Evolutionary conservation across 169 alveolate species (phyloP).

Genomic region (Miamiensis avidus): DNA sequence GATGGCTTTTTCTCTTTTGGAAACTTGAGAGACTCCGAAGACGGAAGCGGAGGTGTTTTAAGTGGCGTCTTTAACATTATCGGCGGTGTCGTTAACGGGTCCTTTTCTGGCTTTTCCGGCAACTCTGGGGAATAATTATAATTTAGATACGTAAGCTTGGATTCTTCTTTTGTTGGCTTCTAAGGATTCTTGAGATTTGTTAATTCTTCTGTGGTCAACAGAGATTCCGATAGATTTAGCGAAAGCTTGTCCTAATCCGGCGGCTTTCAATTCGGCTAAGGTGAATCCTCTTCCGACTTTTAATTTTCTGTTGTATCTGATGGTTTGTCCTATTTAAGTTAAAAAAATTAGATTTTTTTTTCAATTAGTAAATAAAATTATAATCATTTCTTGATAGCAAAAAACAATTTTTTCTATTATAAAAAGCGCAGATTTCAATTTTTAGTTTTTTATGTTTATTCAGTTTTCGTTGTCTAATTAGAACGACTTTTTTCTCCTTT

Average conservation of each 20-base stretch:
- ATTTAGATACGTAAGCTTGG: slow-evolving; percentile 93
- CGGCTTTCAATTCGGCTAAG: slow-evolving; percentile 96
- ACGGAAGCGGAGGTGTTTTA: slow-evolving; percentile 50
- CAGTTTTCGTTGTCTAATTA: too few species aligned
- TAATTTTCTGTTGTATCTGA: slow-evolving; percentile 95
- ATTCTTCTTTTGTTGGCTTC: slow-evolving; percentile 95
- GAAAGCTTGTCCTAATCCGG: slow-evolving; percentile 92
- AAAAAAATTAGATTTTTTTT: too few species aligned
- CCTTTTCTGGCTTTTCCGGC: slow-evolving; percentile 97
- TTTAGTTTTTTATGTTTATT: too few species aligned
- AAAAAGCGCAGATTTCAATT: too few species aligned
- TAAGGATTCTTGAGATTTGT: slow-evolving; percentile 93
- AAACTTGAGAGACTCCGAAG: slow-evolving; percentile 51
- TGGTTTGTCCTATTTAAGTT: slow-evolving; percentile 85
- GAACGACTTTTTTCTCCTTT: too few species aligned
- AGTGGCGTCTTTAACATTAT: slow-evolving; percentile 81
- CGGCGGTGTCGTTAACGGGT: slow-evolving; percentile 92
- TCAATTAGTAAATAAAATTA: too few species aligned
- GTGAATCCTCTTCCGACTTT: slow-evolving; percentile 99
- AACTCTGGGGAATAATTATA: slow-evolving; percentile 95
- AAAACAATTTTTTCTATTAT: too few species aligned
- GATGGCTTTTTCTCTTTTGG: slow-evolving; percentile 45
- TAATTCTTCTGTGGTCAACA: slow-evolving; percentile 98
- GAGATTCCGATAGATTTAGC: slow-evolving; percentile 98
- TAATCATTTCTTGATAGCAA: too few species aligned